Percentiles rank a stretch among this genome's conserved stretches.
These are phyloP conservation scores for Rhodomyrtus tomentosa DNA, from an alignment of 345 rosid species.

Conservation along the genomic window DNA sequence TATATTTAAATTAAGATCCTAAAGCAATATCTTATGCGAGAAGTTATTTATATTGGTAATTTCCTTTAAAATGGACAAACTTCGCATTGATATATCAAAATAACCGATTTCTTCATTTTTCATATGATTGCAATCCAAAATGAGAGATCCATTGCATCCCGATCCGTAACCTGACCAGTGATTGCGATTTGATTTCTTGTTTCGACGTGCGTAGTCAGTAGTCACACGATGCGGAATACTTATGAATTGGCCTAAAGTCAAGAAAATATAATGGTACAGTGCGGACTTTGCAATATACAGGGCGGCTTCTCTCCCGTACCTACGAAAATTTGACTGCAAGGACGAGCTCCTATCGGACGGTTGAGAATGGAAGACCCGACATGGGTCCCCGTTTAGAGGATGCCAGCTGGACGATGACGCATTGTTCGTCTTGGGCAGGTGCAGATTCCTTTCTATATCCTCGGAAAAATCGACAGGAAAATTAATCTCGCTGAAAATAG, in stretches of 20 bases:
- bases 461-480: not conserved
- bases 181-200: not conserved
- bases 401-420: not conserved
- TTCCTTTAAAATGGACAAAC: not conserved
- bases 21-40: not conserved
- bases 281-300: not conserved
- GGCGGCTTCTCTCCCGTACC: no score
- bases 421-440: not conserved
- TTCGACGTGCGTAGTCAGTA: not conserved
- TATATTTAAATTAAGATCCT: not conserved
- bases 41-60: not conserved
- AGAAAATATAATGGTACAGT: not conserved
- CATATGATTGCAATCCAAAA: not conserved
- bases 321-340: not conserved
- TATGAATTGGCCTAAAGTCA: not conserved
- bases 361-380: not conserved
- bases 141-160: not conserved
- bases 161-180: not conserved
- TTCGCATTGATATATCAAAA: not conserved
- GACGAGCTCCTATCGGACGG: not conserved
- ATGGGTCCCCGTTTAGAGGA: not conserved
- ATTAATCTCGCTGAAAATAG: not conserved
- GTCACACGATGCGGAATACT: not conserved
- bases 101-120: not conserved
- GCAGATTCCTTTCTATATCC: not conserved